Base-by-base conservation (phyloP, 2,329 filamentous ascomycete species). In the Alternaria sp. region DNA sequence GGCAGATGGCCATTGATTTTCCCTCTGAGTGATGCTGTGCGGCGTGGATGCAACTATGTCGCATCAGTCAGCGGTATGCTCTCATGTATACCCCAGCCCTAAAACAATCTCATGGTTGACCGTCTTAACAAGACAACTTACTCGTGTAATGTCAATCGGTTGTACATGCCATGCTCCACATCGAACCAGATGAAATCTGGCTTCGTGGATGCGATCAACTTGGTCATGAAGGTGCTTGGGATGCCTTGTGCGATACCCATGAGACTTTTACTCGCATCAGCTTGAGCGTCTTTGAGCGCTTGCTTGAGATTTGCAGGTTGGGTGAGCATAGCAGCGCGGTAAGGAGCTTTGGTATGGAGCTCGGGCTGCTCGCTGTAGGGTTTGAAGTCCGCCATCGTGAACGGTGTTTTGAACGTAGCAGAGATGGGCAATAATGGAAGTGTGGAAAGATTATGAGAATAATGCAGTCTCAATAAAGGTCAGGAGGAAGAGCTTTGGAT, bases 111-210 rank as follows among this genome's bases (percentile, higher is more conserved):
- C 26, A 3, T n/a, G 11, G 28, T 30, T 20, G 16, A 16, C 16
- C 12, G 2, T 18, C 6, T 7, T 7, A 8, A 1, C 11, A 26
- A 24, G 7, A 9, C 3, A 9, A 44, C 70, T 56, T 65, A 73
- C 70, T 73, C 69, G 24, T 70, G 67, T 20, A 73, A 32, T 20
- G 70, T 66, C 18, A 71, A 58, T 2, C 69, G 61, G 52, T 71
- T 67, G 51, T 69, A 73, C 66, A 73, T 72, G 49, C 68, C 69
- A 49, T 73, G 69, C 56, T 72, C 69, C 7, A 73, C 70, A 28
- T 73, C 69, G 12, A 72, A 66, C 64, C 64, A 73, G 59, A 72
- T 66, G 51, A 72, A 72, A 48, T 73, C 69, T 1, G 71, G 68
- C 57, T 70, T 72, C 18, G 68, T 64, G n/a, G 62, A 66, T 16